Evolutionary conservation across 768 basidiomycete genomes (phyloP).

Genomic region (Termitomyces sp.): DNA sequence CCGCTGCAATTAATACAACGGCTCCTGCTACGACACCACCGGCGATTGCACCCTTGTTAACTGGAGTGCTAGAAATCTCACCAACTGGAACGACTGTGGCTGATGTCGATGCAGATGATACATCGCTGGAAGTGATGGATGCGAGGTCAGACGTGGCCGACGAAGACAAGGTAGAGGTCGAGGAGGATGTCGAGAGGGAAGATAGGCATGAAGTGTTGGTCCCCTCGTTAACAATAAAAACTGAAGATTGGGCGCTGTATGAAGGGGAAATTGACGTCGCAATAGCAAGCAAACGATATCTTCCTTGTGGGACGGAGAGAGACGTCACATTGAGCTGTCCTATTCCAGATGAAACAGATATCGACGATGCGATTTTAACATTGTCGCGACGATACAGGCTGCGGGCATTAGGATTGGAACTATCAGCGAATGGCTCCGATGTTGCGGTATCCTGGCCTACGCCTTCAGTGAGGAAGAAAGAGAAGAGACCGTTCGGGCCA

Average conservation of each 20-base stretch:
- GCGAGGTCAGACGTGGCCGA: constrained; percentile 12
- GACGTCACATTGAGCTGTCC: constrained; percentile 36
- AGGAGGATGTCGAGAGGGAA: constrained; percentile 7
- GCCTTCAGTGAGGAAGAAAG: constrained; percentile 37
- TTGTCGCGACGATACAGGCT: constrained; percentile 13
- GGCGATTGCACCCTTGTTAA: constrained; percentile 41
- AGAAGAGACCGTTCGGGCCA: constrained; percentile 25
- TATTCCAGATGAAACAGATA: constrained; percentile 20
- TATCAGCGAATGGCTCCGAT: constrained; percentile 3
- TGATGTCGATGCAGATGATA: constrained; percentile 10
- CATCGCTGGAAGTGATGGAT: constrained; percentile 12
- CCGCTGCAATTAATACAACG: constrained; percentile 28
- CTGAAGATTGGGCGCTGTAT: constrained; percentile 12
- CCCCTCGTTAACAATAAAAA: constrained; percentile 30
- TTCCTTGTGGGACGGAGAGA: constrained; percentile 46
- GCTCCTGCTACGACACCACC: constrained; percentile 51
- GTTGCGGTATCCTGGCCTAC: constrained; percentile 21
- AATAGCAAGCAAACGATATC: constrained; percentile 36
- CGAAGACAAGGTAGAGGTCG: constrained; percentile 11
- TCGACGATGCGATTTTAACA: constrained; percentile 22
- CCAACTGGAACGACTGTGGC: constrained; percentile 15
- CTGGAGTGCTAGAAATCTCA: constrained; percentile 19
- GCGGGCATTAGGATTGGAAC: not conserved
- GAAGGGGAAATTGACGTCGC: constrained; percentile 16
- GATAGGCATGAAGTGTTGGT: constrained; percentile 31